Conservation (phyloP, 2,329 filamentous ascomycete species). For the Pezicula rhizophila region DNA sequence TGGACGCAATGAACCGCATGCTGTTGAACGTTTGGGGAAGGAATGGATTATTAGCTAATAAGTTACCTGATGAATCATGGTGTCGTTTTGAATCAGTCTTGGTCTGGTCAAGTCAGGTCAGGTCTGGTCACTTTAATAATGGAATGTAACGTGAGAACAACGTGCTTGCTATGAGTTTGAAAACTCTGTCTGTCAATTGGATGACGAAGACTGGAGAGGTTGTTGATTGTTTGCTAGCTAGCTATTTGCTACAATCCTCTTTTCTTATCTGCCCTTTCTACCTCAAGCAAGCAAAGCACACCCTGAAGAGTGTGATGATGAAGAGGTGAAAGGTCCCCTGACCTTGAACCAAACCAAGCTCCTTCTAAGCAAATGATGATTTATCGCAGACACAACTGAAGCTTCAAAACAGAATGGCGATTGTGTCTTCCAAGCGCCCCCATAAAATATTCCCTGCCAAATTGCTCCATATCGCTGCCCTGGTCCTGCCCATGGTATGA, state of each 20-base stretch:
- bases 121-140: too few relatives aligned
- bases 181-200: constrained; percentile 1
- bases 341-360: not conserved
- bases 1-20: too few relatives aligned
- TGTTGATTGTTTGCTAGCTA: not conserved
- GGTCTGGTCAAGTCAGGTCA: too few relatives aligned
- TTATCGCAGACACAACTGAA: too few relatives aligned
- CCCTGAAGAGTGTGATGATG: not conserved
- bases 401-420: not conserved
- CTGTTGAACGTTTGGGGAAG: too few relatives aligned
- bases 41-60: too few relatives aligned
- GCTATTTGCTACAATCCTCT: not conserved
- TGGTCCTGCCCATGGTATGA: not conserved
- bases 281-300: not conserved
- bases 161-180: not conserved
- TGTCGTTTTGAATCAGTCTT: too few relatives aligned
- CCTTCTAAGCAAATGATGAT: not conserved
- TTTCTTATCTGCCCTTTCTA: not conserved
- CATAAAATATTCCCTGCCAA: not conserved
- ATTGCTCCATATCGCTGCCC: not conserved
- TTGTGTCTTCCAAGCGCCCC: not conserved
- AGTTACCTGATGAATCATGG: too few relatives aligned
- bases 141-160: constrained; percentile 1
- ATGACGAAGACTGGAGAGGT: not conserved
- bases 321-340: not conserved